Evolutionary conservation across 202 grass and related monocot genomes (phyloP).

Genomic region (Zizania palustris): DNA sequence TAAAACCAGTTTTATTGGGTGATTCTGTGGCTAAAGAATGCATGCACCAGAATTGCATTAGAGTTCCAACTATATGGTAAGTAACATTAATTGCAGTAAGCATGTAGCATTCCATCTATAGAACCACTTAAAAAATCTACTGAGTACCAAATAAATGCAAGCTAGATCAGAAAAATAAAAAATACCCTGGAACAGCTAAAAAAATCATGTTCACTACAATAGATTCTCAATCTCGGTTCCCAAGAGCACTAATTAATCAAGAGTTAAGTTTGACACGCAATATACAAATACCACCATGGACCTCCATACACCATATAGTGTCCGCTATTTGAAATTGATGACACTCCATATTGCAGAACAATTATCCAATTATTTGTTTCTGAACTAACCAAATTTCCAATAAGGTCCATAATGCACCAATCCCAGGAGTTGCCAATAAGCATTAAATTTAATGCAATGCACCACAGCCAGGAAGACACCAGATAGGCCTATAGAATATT

Average conservation of each 20-base stretch:
- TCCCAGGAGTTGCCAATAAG: neutral
- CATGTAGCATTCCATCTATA: neutral
- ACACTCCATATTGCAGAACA: neutral
- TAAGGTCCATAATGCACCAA: neutral
- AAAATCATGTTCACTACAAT: neutral
- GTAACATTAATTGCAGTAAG: constrained; percentile 19
- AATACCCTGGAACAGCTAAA: constrained; percentile 1
- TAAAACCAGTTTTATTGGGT: constrained; percentile 3
- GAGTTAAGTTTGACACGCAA: neutral
- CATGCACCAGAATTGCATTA: too few species aligned
- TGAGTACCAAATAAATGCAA: constrained; percentile 13
- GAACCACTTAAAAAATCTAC: neutral
- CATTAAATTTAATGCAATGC: constrained; percentile 13
- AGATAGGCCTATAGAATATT: neutral
- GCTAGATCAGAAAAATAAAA: neutral
- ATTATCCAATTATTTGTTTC: neutral
- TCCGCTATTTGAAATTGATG: constrained; percentile 2
- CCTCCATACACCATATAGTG: constrained; percentile 1
- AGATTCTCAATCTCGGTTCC: constrained; percentile 2
- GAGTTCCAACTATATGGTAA: too few species aligned
- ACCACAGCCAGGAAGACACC: constrained; percentile 9
- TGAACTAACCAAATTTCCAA: too few species aligned
- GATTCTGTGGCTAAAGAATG: neutral
- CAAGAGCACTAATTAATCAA: neutral
- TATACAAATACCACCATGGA: neutral